Conservation (phyloP, 768 basidiomycete genomes). For the Tylopilus rubrobrunneus region DNA sequence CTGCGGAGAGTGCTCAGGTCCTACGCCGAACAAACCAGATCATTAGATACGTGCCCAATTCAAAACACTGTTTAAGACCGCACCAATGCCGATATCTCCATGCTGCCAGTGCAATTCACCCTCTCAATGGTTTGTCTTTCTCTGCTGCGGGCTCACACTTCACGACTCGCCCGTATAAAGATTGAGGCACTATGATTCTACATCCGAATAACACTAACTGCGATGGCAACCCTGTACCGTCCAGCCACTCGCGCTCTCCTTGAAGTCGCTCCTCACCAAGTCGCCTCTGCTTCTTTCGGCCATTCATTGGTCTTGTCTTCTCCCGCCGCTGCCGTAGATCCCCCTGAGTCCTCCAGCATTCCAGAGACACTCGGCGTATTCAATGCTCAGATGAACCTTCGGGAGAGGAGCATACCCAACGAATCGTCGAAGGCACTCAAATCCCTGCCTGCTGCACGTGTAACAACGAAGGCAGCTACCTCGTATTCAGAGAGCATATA, state of each 20-base stretch:
- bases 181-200: background rate
- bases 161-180: constrained; percentile 17
- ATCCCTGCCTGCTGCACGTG: constrained; percentile 1
- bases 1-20: background rate
- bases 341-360: constrained; percentile 11
- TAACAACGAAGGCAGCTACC: constrained; percentile 8
- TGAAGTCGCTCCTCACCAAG: constrained; percentile 5
- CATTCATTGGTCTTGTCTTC: constrained; percentile 18
- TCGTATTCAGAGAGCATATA: constrained; percentile 1
- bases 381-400: constrained; percentile 42
- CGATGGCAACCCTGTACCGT: constrained; percentile 18
- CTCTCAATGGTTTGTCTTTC: background rate
- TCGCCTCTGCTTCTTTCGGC: constrained; percentile 10
- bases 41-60: background rate
- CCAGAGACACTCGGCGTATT: constrained; percentile 49
- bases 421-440: background rate
- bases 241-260: constrained; percentile 6
- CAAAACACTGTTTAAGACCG: constrained; percentile 13
- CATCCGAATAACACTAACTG: background rate
- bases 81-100: constrained; percentile 17
- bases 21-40: background rate
- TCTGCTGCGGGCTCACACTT: background rate
- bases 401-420: constrained; percentile 32
- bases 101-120: background rate
- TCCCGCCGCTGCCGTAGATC: no score